Base-by-base conservation (phyloP, 768 basidiomycete species). In the Mycena venus region DNA sequence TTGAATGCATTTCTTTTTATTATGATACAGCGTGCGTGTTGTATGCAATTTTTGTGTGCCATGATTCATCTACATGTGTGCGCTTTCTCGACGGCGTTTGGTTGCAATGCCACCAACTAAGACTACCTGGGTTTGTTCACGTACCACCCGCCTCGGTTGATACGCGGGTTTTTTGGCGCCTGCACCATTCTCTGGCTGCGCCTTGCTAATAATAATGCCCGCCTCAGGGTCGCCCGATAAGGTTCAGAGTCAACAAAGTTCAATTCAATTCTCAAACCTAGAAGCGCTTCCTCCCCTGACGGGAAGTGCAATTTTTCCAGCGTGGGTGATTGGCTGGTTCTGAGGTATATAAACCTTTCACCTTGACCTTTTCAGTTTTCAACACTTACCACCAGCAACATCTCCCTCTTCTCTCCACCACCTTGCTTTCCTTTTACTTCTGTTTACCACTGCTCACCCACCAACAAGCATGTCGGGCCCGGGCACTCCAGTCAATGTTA, bases 1-100 rank as follows among this genome's bases (percentile, higher is more conserved):
- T 77, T 73, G 70, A 77, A 77, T 77, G 72, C 75, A 77, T 63
- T 73, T 74, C 65, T 68, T 68, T 69, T 70, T 66, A 64, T 77
- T 69, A 60, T 68, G 40, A 56, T 67, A 14, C 42, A 29, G n/a
- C 53, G 70, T 72, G 75, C 75, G 60, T 71, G 61, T 29, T 67
- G 62, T 49, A 3, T 31, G 25, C 29, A 59, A 31, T 31, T 47
- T 49, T 21, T 42, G 25, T 27, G 66, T 34, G 42, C 27, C 25
- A 14, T 38, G 17, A 36, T 56, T 31, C 27, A 44, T 49, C n/a
- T 59, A 14, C 31, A 25, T 34, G 5, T 59, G 14, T 55, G 49
- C 36, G 49, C 23, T 25, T 15, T 40, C 34, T 44, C 56, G 58
- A 34, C 55, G 55, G 19, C 3, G 42, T 42, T 53, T 53, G 34